Evolutionary conservation across 2,329 filamentous ascomycete genomes (phyloP).

Genomic region (Penicillium sp.): DNA sequence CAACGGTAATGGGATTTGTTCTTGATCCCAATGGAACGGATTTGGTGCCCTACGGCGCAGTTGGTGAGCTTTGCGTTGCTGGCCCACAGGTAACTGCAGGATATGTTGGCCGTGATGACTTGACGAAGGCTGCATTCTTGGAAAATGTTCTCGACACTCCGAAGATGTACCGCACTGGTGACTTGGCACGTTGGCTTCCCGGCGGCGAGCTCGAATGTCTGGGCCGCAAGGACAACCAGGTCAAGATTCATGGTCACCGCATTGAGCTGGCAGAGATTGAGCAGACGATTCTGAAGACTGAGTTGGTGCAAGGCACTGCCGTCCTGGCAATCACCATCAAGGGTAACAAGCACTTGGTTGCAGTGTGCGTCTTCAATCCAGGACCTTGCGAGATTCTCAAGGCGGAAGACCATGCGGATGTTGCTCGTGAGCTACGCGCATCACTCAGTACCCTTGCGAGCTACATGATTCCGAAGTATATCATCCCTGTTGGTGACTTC

Average conservation of each 20-base stretch:
- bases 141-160: too few relatives aligned
- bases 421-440: not conserved
- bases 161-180: not conserved
- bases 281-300: not conserved
- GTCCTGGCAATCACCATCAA: not conserved
- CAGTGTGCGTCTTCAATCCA: not conserved
- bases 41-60: too few relatives aligned
- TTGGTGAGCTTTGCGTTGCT: too few relatives aligned
- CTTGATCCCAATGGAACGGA: too few relatives aligned
- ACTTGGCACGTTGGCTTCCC: not conserved
- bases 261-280: not conserved
- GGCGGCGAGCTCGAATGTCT: not conserved
- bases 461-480: not conserved
- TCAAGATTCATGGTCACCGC: not conserved
- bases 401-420: too few relatives aligned
- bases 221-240: not conserved
- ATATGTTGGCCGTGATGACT: too few relatives aligned
- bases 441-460: not conserved
- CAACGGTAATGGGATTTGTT: too few relatives aligned
- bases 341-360: not conserved
- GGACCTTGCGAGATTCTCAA: not conserved
- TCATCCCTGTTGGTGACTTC: not conserved
- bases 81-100: too few relatives aligned
- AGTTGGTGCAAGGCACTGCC: not conserved
- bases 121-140: too few relatives aligned